Base-by-base conservation (phyloP, 2,329 filamentous ascomycete genomes). In the Onygenales sp. region DNA sequence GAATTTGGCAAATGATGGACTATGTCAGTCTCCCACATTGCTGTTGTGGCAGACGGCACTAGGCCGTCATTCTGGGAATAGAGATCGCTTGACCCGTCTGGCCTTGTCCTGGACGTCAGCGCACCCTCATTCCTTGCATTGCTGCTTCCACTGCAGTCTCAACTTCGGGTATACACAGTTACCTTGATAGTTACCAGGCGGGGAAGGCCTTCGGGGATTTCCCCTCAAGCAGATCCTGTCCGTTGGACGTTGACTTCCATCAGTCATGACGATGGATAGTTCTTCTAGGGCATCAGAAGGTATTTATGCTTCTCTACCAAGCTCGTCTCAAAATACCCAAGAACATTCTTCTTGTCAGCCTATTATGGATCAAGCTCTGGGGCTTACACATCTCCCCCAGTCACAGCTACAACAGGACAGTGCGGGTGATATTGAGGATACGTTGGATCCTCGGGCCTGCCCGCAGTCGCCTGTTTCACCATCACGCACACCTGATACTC, bases 311-410 rank as follows among this genome's bases (percentile, higher is more conserved):
- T 69, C 64, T 64, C 61, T 55, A 43, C 38, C 50, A 50, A 49
- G 44, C 50, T 52, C 50, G 52, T 46, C 51, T 56, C 41, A 42
- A 36, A 54, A 38, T 31, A 51, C 39, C 48, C 43, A 44, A 52
- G 39, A 53, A 42, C 59, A 48, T 47, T 49, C 54, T 46, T 49
- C 58, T 61, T 55, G 57, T 61, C 59, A 63, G 58, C 57, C 61
- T 61, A 56, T 58, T 55, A 62, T 54, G 47, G 52, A 47, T 55
- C 41, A 64, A 62, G 66, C 68, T 67, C 67, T 68, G 66, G 70
- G 69, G 68, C 69, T 72, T 70, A 72, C 70, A 72, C 69, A 65
- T 63, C 60, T 65, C 66, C 68, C 69, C 61, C 66, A 66, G 57
- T 67, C 64, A 32, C 66, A 68, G 61, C 61, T 59, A 55, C 62